Base-by-base conservation (phyloP, 768 basidiomycete species). In the Lactifluus pinguis region DNA sequence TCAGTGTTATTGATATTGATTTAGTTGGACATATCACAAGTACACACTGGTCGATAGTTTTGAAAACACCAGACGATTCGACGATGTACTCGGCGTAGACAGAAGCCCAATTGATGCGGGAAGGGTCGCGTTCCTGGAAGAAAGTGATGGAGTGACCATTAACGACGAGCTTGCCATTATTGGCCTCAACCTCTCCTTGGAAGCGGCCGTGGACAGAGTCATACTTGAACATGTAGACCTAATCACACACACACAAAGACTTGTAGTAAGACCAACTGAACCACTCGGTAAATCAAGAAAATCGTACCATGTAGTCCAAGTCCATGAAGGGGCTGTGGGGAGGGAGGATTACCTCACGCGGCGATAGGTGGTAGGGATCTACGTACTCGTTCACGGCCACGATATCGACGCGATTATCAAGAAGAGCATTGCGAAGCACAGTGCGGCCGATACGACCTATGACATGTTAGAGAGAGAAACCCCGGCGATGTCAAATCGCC, bases 141-240 rank as follows among this genome's bases (percentile, higher is more conserved):
- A 95, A 82, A 60, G 76, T 71, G 76, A 98, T 84, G 45, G 79
- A 57, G 72, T 89, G 85, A 75, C 86, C 87, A 71, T 92, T 78
- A 73, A 99, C 85, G 72, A 79, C 72, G 62, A 99, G 90, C 77
- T 98, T 95, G 68, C 89, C 92, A 68, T 92, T 89, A 78, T 87
- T 86, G 75, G 79, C 74, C 74, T 85, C 80, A 68, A 95, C 82
- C 51, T 82, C 74, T 65, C 95, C 95, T 72, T 90, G 86, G 84
- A 88, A 98, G 72, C 88, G 85, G 55, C 93, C 87, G 77, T 95
- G 92, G 65, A 92, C 90, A 60, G 92, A 89, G 73, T 95, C 92
- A 72, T 84, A 95, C 80, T 93, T 95, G 89, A 97, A 95, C 92
- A 97, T 93, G 83, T 97, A 97, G 72, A 94, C 88, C 89, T 92